Conservation (phyloP, 2,329 filamentous ascomycete species). For the Tolypocladium tropicale region DNA sequence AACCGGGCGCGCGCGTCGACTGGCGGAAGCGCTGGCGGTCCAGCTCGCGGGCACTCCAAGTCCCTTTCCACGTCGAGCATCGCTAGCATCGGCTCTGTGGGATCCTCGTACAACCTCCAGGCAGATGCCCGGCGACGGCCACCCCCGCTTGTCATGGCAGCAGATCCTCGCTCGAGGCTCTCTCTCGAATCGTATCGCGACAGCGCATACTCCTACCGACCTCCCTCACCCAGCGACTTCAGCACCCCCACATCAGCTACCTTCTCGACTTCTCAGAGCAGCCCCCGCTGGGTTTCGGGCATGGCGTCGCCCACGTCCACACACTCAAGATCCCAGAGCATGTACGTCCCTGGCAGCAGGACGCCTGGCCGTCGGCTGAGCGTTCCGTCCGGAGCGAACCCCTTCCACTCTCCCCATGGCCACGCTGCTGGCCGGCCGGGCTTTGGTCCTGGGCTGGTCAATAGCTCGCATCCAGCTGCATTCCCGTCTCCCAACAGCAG, state of each 20-base stretch:
- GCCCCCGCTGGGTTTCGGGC: conserved; percentile 60
- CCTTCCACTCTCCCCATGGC: conserved; percentile 58
- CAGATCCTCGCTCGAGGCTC: conserved; percentile 56
- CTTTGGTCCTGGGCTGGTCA: conserved; percentile 40
- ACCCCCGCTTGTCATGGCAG: conserved; percentile 72
- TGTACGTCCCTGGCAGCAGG: conserved; percentile 55
- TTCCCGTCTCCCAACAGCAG: conserved; percentile 49
- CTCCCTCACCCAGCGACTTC: conserved; percentile 61
- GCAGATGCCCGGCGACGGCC: conserved; percentile 64
- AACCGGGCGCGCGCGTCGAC: conserved; percentile 69
- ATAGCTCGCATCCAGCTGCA: conserved; percentile 43
- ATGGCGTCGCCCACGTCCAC: conserved; percentile 64
- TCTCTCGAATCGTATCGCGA: conserved; percentile 62
- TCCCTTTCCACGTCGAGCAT: conserved; percentile 81
- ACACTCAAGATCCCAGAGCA: conserved; percentile 59
- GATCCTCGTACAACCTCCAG: conserved; percentile 55
- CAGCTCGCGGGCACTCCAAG: conserved; percentile 74
- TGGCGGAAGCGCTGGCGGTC: conserved; percentile 59
- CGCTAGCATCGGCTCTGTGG: conserved; percentile 56
- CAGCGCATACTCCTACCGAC: conserved; percentile 51
- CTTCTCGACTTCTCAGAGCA: conserved; percentile 66
- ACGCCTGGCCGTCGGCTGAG: conserved; percentile 68
- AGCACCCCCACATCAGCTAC: conserved; percentile 78
- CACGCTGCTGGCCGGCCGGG: conserved; percentile 44
- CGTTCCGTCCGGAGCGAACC: conserved; percentile 65